These are phyloP conservation scores for Hyparrhenia diplandra DNA, from an alignment of 176 grass and related monocot genomes.

Conservation along the genomic window DNA sequence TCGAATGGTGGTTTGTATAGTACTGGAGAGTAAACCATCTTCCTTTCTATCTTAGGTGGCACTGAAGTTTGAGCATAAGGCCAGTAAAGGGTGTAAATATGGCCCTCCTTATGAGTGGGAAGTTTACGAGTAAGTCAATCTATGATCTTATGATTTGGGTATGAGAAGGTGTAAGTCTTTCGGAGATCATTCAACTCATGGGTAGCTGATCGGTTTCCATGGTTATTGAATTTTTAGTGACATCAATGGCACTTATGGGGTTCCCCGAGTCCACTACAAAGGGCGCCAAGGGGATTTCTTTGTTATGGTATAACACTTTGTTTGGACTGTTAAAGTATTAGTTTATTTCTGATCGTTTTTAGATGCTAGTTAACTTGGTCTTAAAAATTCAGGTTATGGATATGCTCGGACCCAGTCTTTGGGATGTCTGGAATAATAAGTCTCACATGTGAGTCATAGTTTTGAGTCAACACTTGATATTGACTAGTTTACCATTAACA, in stretches of 20 bases:
- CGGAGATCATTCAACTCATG: slow-evolving; percentile 5
- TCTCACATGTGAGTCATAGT: slow-evolving; percentile 69
- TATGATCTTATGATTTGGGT: slow-evolving; percentile 14
- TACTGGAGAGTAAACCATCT: neutral
- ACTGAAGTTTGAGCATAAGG: slow-evolving; percentile 95
- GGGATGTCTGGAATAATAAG: slow-evolving; percentile 95
- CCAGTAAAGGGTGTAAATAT: slow-evolving; percentile 88
- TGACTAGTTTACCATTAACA: slow-evolving; percentile 7
- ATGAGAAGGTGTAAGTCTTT: slow-evolving; percentile 11
- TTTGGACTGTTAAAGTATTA: neutral
- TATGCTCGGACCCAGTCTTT: slow-evolving; percentile 95
- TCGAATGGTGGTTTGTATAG: neutral
- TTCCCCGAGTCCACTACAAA: slow-evolving; percentile 94
- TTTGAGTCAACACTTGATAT: slow-evolving; percentile 9
- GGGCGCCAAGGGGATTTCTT: slow-evolving; percentile 94
- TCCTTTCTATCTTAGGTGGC: slow-evolving; percentile 57
- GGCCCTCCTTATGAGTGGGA: slow-evolving; percentile 94
- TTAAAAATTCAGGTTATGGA: slow-evolving; percentile 87
- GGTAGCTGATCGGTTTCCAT: slow-evolving; percentile 14
- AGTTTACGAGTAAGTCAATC: slow-evolving; percentile 80
- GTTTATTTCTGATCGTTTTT: slow-evolving; percentile 14
- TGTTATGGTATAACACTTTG: slow-evolving; percentile 66
- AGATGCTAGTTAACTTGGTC: slow-evolving; percentile 34
- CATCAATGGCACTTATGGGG: slow-evolving; percentile 79
- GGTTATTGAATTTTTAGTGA: slow-evolving; percentile 41